Base-by-base conservation (phyloP, 2,329 filamentous ascomycete species). In the Macrophomina pseudophaseolina region DNA sequence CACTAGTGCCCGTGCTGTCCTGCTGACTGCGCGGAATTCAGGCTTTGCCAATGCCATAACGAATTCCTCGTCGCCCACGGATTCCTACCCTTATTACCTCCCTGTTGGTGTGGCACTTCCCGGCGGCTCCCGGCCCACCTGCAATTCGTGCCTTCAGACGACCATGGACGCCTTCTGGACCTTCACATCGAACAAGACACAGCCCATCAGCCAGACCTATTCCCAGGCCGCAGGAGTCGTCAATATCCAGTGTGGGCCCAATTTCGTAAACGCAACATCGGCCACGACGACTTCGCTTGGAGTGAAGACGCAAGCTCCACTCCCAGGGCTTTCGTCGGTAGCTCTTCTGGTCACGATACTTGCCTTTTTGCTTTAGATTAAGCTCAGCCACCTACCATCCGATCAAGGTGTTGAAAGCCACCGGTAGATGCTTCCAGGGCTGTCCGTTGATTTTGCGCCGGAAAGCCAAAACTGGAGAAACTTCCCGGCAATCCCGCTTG, bases 51-150 rank as follows among this genome's bases (percentile, higher is more conserved):
- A 92, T 71, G 93, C 94, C 59, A 88, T 94, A 68, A 93, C 91
- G 56, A 97, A 97, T 79, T 76, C 81, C 5, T 86, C 87, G 28
- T 90, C 87, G 14, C 70, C 69, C 0, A 87, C 88, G 38, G 90
- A 95, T 75, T 86, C 88, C 40, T 94, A 94, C 74, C 85, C 95
- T 42, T 99, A 97, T 80, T 94, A 91, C 73, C 82, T 98, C 3
- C 92, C 94, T 0, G 85, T 97, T 65, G 95, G 95, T 67, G 85
- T 89, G 48, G 78, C 83, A 0, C 81, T 97, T 12, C 91, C 92
- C 0, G 83, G 82, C 14, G 85, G 85, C 28, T 87, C 89, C 32
- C 82, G 84, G n/a, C 92, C 93, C 0, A 87, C 81, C 0, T 99
- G 95, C 81, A 89, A 87, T 71, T 80, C 81, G 48, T 98, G 95